These are phyloP conservation scores for Capsella rubella DNA, from an alignment of 441 rosid species.

Conservation along the genomic window DNA sequence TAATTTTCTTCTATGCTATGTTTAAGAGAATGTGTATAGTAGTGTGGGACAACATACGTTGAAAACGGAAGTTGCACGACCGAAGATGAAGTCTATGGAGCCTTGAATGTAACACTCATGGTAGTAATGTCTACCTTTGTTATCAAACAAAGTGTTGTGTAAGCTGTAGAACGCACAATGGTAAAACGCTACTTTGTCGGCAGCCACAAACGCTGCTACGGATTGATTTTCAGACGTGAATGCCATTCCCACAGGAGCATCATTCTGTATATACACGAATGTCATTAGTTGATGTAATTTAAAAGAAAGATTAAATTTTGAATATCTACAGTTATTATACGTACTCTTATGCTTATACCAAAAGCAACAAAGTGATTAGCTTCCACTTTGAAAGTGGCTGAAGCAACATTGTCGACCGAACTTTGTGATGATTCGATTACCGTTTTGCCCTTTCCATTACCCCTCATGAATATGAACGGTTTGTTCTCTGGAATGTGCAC, in stretches of 20 bases:
- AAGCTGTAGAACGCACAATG: constrained; percentile 89
- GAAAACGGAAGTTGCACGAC: constrained; percentile 80
- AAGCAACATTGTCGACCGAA: constrained; percentile 60
- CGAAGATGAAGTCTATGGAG: constrained; percentile 91
- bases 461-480: constrained; percentile 87
- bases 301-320: neutral
- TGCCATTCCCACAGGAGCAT: constrained; percentile 85
- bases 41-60: constrained; percentile 45
- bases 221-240: constrained; percentile 95
- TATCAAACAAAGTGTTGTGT: constrained; percentile 90
- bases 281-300: neutral
- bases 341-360: constrained; percentile 84
- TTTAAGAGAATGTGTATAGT: neutral
- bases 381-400: constrained; percentile 75
- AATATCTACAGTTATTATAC: constrained; percentile 11
- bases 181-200: constrained; percentile 80
- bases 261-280: constrained; percentile 56
- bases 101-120: constrained; percentile 84
- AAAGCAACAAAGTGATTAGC: constrained; percentile 71
- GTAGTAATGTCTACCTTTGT: constrained; percentile 88
- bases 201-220: constrained; percentile 85
- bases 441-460: constrained; percentile 87
- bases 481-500: constrained; percentile 70
- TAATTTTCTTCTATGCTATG: neutral
- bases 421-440: constrained; percentile 65